Percentiles rank a stretch among this genome's conserved stretches.
Conservation (phyloP, 257 asterid species). For the Solanum pimpinellifolium region DNA sequence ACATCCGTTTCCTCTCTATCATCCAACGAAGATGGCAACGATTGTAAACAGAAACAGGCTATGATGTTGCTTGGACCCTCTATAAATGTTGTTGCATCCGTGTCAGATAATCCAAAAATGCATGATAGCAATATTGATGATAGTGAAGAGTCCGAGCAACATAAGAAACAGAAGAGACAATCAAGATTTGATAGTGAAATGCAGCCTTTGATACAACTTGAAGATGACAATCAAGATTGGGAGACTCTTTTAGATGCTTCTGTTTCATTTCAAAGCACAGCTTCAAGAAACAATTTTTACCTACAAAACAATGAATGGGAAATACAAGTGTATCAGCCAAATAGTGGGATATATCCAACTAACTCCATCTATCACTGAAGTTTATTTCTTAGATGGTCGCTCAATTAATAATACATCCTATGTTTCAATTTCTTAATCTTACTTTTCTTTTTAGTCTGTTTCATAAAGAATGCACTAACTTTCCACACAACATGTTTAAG, state of each 20-base stretch:
- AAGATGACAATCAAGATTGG: constrained; percentile 33
- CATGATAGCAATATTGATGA: neutral
- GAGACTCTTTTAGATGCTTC: constrained; percentile 61
- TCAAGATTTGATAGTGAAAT: constrained; percentile 9
- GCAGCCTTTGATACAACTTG: constrained; percentile 38
- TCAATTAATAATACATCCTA: neutral
- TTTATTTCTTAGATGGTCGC: neutral
- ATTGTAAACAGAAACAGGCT: neutral
- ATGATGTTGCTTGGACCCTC: neutral
- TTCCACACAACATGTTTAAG: neutral
- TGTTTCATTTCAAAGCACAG: constrained; percentile 11
- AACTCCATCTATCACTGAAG: constrained; percentile 16
- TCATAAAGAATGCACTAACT: neutral
- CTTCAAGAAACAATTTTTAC: neutral
- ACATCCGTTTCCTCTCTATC: constrained; percentile 6
- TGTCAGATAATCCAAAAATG: neutral
- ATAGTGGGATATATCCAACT: constrained; percentile 13
- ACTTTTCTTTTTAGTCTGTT: neutral
- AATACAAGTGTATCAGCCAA: constrained; percentile 24
- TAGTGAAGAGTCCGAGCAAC: neutral
- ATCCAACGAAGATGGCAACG: constrained; percentile 7
- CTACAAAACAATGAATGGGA: constrained; percentile 12
- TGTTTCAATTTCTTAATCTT: no score
- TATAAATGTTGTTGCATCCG: neutral
- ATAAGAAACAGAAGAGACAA: neutral